Conservation (phyloP, 495 filamentous ascomycete species). For the Lichenothelia convexa region DNA sequence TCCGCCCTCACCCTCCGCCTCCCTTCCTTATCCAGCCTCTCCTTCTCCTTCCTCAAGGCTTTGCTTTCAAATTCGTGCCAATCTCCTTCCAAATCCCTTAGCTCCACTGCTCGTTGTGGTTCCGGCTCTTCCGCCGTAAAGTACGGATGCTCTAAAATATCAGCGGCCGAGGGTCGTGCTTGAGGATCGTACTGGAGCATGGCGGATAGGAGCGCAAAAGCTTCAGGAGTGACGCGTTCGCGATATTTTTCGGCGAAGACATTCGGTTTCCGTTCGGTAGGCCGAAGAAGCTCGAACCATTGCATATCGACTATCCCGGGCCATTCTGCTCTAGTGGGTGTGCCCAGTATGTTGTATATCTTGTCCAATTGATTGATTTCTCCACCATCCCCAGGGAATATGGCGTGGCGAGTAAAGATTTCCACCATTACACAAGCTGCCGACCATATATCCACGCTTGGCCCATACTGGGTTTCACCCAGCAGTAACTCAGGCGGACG, state of each 20-base stretch:
- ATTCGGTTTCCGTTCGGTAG: constrained; percentile 50
- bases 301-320: constrained; percentile 76
- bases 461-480: constrained; percentile 86
- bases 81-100: constrained; percentile 74
- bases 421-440: constrained; percentile 94
- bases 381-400: constrained; percentile 85
- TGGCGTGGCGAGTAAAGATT: constrained; percentile 86
- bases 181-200: constrained; percentile 82
- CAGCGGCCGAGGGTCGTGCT: constrained; percentile 65
- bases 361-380: constrained; percentile 95
- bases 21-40: constrained; percentile 59
- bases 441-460: constrained; percentile 93
- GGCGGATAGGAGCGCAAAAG: constrained; percentile 59
- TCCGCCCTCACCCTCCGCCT: constrained; percentile 14
- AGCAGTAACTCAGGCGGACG: constrained; percentile 83
- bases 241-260: constrained; percentile 74
- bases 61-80: constrained; percentile 99
- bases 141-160: constrained; percentile 79
- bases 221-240: constrained; percentile 42
- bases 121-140: constrained; percentile 68
- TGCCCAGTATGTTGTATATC: constrained; percentile 84
- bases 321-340: constrained; percentile 71
- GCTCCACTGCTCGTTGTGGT: constrained; percentile 63
- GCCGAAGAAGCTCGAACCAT: constrained; percentile 84
- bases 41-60: constrained; percentile 76